These are phyloP conservation scores for Phytophthora melonis DNA, from an alignment of 352 stramenopile genomes.

Conservation along the genomic window DNA sequence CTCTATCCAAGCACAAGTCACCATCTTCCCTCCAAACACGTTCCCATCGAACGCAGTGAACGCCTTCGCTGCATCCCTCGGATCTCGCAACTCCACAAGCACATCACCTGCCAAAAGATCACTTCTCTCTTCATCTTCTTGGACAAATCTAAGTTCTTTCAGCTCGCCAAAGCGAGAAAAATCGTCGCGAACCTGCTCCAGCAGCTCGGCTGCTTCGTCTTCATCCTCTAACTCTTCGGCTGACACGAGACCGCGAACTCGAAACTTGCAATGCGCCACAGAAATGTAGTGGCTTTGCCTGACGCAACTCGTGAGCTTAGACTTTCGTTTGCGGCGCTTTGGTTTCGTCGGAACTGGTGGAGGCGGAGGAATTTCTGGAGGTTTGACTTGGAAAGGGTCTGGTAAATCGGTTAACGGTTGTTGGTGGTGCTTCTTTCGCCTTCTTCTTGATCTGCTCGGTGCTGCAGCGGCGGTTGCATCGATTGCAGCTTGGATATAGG, in stretches of 20 bases:
- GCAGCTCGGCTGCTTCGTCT: slow-evolving; percentile 60
- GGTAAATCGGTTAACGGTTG: not conserved
- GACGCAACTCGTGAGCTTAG: slow-evolving; percentile 44
- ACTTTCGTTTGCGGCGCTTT: slow-evolving; percentile 39
- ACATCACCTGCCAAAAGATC: slow-evolving; percentile 23
- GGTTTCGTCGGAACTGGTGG: slow-evolving; percentile 15
- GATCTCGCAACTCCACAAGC: slow-evolving; percentile 29
- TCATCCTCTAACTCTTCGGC: slow-evolving; percentile 58
- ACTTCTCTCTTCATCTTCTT: not conserved
- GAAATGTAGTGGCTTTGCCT: slow-evolving; percentile 8
- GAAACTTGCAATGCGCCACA: slow-evolving; percentile 21
- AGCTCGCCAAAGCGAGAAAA: slow-evolving; percentile 44
- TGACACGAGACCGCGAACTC: slow-evolving; percentile 47
- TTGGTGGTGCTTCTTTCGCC: slow-evolving; percentile 23
- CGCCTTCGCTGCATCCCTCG: slow-evolving; percentile 11
- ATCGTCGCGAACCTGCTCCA: slow-evolving; percentile 44
- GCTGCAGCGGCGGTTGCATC: not conserved
- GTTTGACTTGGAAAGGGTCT: not conserved
- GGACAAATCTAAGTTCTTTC: slow-evolving; percentile 28
- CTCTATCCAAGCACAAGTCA: slow-evolving; percentile 23
- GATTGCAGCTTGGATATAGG: slow-evolving; percentile 37
- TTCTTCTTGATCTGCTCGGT: slow-evolving; percentile 19
- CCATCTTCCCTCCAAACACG: slow-evolving; percentile 40
- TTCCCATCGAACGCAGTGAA: slow-evolving; percentile 41
- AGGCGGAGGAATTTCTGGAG: not conserved